These are phyloP conservation scores for Dactylella cylindrospora DNA, from an alignment of 2,329 filamentous ascomycete species.

Conservation along the genomic window DNA sequence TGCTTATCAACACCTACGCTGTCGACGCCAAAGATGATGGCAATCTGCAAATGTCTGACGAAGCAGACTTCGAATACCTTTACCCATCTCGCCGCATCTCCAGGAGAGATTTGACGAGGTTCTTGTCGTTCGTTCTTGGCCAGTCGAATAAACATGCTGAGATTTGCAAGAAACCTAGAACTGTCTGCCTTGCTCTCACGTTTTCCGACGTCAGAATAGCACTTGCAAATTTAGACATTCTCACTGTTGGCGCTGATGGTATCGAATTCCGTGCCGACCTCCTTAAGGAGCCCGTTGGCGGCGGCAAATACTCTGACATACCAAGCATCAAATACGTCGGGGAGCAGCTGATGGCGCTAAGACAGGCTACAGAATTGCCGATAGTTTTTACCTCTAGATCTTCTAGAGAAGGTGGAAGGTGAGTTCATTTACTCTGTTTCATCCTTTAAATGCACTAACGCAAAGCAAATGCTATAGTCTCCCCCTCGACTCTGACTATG, in stretches of 20 bases:
- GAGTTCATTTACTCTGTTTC: background rate
- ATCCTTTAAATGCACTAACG: background rate
- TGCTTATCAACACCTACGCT: conserved; percentile 75
- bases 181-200: conserved; percentile 83
- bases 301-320: conserved; percentile 65
- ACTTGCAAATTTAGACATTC: conserved; percentile 79
- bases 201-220: conserved; percentile 83
- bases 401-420: conserved; percentile 61
- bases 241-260: conserved; percentile 82
- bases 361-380: conserved; percentile 81
- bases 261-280: conserved; percentile 83
- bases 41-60: conserved; percentile 59
- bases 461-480: conserved; percentile 13
- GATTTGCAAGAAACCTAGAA: conserved; percentile 73
- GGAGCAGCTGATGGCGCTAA: conserved; percentile 79
- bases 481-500: conserved; percentile 39
- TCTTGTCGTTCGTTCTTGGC: conserved; percentile 75
- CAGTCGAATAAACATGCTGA: conserved; percentile 77
- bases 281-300: conserved; percentile 62
- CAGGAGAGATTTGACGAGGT: conserved; percentile 73
- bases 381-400: conserved; percentile 87
- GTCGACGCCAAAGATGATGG: conserved; percentile 67
- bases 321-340: conserved; percentile 82
- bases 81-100: conserved; percentile 73
- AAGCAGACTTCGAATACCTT: conserved; percentile 83